These are phyloP conservation scores for Beauveria sp. DNA, from an alignment of 2,329 filamentous ascomycete genomes.

Conservation along the genomic window DNA sequence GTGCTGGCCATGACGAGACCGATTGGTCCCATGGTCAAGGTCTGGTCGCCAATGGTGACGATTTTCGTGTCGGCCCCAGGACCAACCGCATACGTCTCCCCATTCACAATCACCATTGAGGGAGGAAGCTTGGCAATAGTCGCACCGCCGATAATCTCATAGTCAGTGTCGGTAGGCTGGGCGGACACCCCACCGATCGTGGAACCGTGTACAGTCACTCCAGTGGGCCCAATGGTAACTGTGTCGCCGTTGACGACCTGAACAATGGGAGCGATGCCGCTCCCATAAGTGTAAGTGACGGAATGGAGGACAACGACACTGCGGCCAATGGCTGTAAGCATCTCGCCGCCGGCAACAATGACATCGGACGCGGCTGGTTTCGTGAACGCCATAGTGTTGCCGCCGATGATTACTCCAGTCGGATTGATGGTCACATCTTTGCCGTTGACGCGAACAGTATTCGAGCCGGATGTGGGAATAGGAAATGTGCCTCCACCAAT, in stretches of 20 bases:
- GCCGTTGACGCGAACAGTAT: conserved; percentile 26
- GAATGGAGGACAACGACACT: conserved; percentile 33
- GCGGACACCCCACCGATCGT: conserved; percentile 36
- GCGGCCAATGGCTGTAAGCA: conserved; percentile 35
- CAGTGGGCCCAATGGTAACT: conserved; percentile 40
- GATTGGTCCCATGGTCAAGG: conserved; percentile 40
- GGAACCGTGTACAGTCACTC: conserved; percentile 31
- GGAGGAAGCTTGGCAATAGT: conserved; percentile 43
- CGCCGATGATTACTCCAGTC: conserved; percentile 27
- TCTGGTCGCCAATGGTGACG: conserved; percentile 41
- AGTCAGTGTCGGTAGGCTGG: conserved; percentile 27
- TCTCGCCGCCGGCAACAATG: conserved; percentile 39
- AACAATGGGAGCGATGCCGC: conserved; percentile 23
- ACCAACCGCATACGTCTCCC: conserved; percentile 44
- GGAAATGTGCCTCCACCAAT: conserved; percentile 36
- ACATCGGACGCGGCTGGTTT: conserved; percentile 30
- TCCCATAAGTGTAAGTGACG: conserved; percentile 39
- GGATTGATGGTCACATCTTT: conserved; percentile 27
- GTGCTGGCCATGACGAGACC: conserved; percentile 42
- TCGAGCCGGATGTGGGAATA: conserved; percentile 27
- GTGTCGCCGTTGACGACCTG: conserved; percentile 42
- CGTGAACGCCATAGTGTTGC: conserved; percentile 29
- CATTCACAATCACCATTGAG: conserved; percentile 40
- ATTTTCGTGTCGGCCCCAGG: conserved; percentile 34
- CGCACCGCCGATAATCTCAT: conserved; percentile 43